Percentiles rank a stretch among this genome's conserved stretches.
These are phyloP conservation scores for Podaxis sp. DNA, from an alignment of 768 basidiomycete species.

Conservation along the genomic window DNA sequence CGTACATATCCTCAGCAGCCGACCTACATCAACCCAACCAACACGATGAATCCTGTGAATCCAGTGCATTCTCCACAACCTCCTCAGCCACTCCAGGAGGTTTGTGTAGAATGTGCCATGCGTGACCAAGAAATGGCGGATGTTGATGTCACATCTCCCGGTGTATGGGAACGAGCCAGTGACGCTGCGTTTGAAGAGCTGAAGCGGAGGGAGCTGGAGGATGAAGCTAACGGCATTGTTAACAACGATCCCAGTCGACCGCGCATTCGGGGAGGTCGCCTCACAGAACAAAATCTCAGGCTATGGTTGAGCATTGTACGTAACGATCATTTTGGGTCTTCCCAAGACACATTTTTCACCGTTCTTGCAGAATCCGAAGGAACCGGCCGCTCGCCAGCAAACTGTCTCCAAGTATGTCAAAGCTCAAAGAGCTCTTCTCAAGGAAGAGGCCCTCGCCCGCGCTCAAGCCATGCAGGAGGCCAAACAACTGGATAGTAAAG, in stretches of 20 bases:
- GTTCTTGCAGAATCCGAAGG: conserved; percentile 76
- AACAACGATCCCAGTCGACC: conserved; percentile 59
- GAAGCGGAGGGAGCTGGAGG: conserved; percentile 67
- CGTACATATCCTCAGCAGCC: conserved; percentile 74
- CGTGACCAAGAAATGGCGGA: conserved; percentile 98
- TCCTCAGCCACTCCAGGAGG: conserved; percentile 69
- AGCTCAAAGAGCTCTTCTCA: conserved; percentile 75
- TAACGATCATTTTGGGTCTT: conserved; percentile 16
- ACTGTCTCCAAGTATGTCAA: conserved; percentile 82
- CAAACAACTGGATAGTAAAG: conserved; percentile 67
- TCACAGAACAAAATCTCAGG: conserved; percentile 79
- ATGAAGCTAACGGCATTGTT: conserved; percentile 51
- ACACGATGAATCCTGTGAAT: conserved; percentile 62
- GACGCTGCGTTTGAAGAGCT: conserved; percentile 82
- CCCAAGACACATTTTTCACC: conserved; percentile 15
- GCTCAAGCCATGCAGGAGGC: conserved; percentile 79
- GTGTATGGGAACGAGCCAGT: conserved; percentile 90
- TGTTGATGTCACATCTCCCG: conserved; percentile 82
- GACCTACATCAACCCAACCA: conserved; percentile 63
- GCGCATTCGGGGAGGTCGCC: conserved; percentile 60
- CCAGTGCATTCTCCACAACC: conserved; percentile 59
- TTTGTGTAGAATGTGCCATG: conserved; percentile 98
- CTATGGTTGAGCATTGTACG: conserved; percentile 79
- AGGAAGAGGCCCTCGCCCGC: conserved; percentile 80
- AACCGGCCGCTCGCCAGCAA: conserved; percentile 82